Conservation (phyloP, 306 rosid species). For the Alnus glutinosa region DNA sequence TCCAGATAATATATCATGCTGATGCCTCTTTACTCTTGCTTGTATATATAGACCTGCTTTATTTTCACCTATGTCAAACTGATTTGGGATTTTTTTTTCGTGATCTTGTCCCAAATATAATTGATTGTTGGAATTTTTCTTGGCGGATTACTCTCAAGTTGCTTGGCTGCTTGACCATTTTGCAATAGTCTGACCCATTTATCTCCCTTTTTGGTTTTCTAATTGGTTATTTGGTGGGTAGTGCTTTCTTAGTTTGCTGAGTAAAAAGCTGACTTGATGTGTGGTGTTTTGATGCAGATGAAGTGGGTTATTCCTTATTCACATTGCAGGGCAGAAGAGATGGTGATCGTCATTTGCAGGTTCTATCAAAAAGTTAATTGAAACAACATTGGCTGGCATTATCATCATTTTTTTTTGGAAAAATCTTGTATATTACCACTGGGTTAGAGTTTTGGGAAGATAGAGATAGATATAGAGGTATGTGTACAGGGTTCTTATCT, state of each 20-base stretch:
- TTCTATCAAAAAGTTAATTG: slow-evolving; percentile 46
- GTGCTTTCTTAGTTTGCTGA: not conserved
- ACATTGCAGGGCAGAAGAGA: slow-evolving; percentile 50
- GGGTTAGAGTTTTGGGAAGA: slow-evolving; percentile 67
- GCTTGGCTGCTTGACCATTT: not conserved
- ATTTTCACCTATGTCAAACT: too few relatives aligned
- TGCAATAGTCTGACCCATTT: not conserved
- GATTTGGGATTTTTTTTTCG: not conserved
- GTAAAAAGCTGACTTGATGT: slow-evolving; percentile 25
- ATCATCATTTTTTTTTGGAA: slow-evolving; percentile 30
- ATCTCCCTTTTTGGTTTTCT: not conserved
- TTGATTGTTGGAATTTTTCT: not conserved
- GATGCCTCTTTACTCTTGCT: too few relatives aligned
- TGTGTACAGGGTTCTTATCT: slow-evolving; percentile 87
- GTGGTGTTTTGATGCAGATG: slow-evolving; percentile 54
- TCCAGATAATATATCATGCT: too few relatives aligned
- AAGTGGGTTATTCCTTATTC: slow-evolving; percentile 60
- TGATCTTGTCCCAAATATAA: not conserved
- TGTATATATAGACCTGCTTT: too few relatives aligned
- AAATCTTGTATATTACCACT: slow-evolving; percentile 87
- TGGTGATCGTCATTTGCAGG: slow-evolving; percentile 47
- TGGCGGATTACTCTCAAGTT: not conserved
- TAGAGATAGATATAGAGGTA: slow-evolving; percentile 78
- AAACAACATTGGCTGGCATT: slow-evolving; percentile 47
- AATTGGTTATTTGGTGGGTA: not conserved